A percentile compares a stretch with the other conserved stretches of the same genome.
phyloP scores from a whole-genome alignment of 2,329 filamentous ascomycete genomes.

The Trichoderma brevicompactum region DNA sequence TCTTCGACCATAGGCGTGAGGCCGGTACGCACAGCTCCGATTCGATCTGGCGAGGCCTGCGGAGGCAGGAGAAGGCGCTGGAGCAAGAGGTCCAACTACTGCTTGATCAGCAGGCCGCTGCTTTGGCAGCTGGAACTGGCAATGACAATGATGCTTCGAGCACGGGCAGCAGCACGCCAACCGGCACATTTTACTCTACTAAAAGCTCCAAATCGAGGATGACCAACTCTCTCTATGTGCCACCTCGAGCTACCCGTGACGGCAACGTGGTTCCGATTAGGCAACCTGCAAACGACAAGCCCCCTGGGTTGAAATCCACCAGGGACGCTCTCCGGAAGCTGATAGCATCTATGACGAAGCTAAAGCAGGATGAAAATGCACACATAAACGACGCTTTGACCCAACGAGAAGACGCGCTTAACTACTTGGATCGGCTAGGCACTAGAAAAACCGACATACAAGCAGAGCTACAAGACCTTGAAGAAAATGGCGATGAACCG shows the following conservation, averaged over 20 bases:
- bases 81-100: slow-evolving; percentile 54
- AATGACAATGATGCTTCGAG: slow-evolving; percentile 42
- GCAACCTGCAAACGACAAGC: slow-evolving; percentile 56
- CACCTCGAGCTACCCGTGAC: slow-evolving; percentile 44
- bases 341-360: slow-evolving; percentile 65
- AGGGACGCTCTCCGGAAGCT: slow-evolving; percentile 66
- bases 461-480: slow-evolving; percentile 57
- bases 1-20: slow-evolving; percentile 45
- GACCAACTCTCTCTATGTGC: slow-evolving; percentile 49
- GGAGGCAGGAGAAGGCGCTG: slow-evolving; percentile 51
- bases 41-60: slow-evolving; percentile 53
- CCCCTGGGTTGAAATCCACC: slow-evolving; percentile 62
- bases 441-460: slow-evolving; percentile 55
- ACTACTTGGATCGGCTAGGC: slow-evolving; percentile 58
- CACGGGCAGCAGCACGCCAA: slow-evolving; percentile 49
- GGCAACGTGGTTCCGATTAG: slow-evolving; percentile 64
- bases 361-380: slow-evolving; percentile 71
- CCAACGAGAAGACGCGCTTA: slow-evolving; percentile 61
- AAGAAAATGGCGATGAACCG: slow-evolving; percentile 61
- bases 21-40: slow-evolving; percentile 44
- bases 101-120: slow-evolving; percentile 54
- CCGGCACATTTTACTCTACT: slow-evolving; percentile 47
- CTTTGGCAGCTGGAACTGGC: slow-evolving; percentile 47
- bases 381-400: slow-evolving; percentile 61
- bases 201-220: slow-evolving; percentile 47